Base-by-base conservation (phyloP, 2,329 filamentous ascomycete species). In the Canariomyces notabilis region DNA sequence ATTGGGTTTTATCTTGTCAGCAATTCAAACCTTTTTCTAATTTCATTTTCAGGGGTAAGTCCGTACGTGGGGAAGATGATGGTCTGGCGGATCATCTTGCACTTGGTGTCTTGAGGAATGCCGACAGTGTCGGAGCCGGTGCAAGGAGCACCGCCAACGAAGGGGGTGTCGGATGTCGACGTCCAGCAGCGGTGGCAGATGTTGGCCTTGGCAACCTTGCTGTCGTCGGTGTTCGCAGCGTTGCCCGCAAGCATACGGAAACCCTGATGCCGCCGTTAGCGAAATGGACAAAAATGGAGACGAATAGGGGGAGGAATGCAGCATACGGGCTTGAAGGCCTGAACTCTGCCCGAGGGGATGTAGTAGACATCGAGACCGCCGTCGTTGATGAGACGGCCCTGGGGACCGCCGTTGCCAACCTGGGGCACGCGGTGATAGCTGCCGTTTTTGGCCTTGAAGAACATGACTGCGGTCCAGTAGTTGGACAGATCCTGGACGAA, bases 11-110 rank as follows among this genome's bases (percentile, higher is more conserved):
- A 64, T 14, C 6, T 34, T 42, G 16, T 20, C 7, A 18, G 21
- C 19, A 16, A 2, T 4, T 8, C 6, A n/a, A 9, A 26, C 33
- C 15, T 35, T n/a, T 31, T 18, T 44, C 15, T 35, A n/a, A 8
- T 19, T 16, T 19, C 18, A 14, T 14, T 22, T 6, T 4, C 18
- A 14, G 14, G 8, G 15, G 4, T 8, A 12, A 29, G 14, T 29
- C 9, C 54, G 26, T 55, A 59, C 64, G 64, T 62, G 5, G 68
- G 68, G 64, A 75, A 75, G 61, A 74, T 73, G 60, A 75, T 70
- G 57, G 72, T 75, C 58, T 74, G 71, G 51, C 72, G 69, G 64
- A 75, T 74, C 67, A 74, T 73, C 64, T 74, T 73, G 67, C 71
- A 74, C 45, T 55, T 63, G 49, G 68, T 62, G 48, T 65, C 61